phyloP scores from a whole-genome alignment of 352 stramenopile species.

The Globisporangium sylvaticum region DNA sequence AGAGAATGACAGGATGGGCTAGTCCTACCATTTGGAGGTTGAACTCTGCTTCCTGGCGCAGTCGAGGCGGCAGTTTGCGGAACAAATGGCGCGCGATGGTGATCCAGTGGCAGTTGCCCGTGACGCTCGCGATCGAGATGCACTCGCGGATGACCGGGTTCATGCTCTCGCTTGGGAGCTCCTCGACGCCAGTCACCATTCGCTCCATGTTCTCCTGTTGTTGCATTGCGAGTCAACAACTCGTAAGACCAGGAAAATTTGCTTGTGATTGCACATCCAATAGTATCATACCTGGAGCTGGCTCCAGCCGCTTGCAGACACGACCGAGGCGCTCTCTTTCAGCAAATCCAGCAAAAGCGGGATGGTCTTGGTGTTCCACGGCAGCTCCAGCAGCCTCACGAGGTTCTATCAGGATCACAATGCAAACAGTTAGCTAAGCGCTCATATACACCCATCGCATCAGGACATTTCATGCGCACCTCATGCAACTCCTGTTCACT shows the following conservation, averaged over 20 bases:
- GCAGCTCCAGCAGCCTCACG: conserved; percentile 61
- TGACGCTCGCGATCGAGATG: conserved; percentile 45
- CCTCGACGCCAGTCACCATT: conserved; percentile 34
- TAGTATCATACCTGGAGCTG: conserved; percentile 41
- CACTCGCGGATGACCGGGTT: conserved; percentile 68
- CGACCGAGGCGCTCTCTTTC: conserved; percentile 39
- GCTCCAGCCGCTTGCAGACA: conserved; percentile 43
- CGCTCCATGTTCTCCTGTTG: conserved; percentile 39
- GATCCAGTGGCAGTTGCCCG: conserved; percentile 45
- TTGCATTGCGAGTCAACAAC: too few species aligned
- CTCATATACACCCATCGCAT: background rate
- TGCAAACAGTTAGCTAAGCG: background rate
- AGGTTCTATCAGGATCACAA: conserved; percentile 29
- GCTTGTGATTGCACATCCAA: background rate
- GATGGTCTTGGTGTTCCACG: conserved; percentile 51
- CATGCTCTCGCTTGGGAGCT: conserved; percentile 41
- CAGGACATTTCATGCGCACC: conserved; percentile 14
- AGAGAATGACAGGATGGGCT: background rate
- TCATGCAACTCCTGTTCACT: conserved; percentile 22
- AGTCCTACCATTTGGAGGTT: conserved; percentile 70
- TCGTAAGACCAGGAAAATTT: too few species aligned
- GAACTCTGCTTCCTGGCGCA: conserved; percentile 71
- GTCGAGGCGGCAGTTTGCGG: conserved; percentile 40
- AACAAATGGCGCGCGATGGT: conserved; percentile 44
- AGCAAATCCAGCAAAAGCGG: conserved; percentile 57